Evolutionary conservation across 1,284 basidiomycete genomes (phyloP).

Genomic region (Mycena sp.): DNA sequence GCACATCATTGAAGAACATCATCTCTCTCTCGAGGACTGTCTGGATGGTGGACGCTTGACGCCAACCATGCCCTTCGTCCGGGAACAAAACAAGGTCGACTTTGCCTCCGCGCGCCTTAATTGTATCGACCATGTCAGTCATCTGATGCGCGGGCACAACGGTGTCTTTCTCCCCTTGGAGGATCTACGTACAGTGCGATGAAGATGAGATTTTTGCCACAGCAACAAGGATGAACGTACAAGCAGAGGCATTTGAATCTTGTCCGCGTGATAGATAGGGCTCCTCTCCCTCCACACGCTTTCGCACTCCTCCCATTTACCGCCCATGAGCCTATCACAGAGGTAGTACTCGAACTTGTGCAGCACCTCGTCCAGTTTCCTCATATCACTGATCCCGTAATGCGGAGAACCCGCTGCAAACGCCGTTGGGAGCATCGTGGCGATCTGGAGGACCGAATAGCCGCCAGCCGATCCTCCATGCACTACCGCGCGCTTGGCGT

Average conservation of each 20-base stretch:
- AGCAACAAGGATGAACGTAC: slow-evolving; percentile 47
- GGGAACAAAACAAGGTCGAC: slow-evolving; percentile 59
- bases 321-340: slow-evolving; percentile 58
- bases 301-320: slow-evolving; percentile 55
- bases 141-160: slow-evolving; percentile 65
- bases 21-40: slow-evolving; percentile 1
- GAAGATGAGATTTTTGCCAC: not conserved
- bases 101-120: slow-evolving; percentile 49
- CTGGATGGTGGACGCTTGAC: not conserved
- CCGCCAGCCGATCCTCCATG: slow-evolving; percentile 72
- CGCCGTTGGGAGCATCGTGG: slow-evolving; percentile 52
- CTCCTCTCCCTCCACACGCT: slow-evolving; percentile 41
- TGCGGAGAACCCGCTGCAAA: slow-evolving; percentile 42
- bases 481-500: slow-evolving; percentile 66
- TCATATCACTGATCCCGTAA: slow-evolving; percentile 61
- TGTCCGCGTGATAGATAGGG: too few species aligned
- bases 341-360: slow-evolving; percentile 64
- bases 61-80: slow-evolving; percentile 66
- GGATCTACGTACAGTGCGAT: slow-evolving; percentile 44
- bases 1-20: slow-evolving; percentile 11
- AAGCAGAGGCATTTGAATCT: slow-evolving; percentile 57
- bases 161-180: slow-evolving; percentile 62
- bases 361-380: slow-evolving; percentile 79
- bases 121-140: slow-evolving; percentile 28
- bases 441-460: slow-evolving; percentile 51